Conservation (phyloP, 805 yeast species). For the Candida golubevii region DNA sequence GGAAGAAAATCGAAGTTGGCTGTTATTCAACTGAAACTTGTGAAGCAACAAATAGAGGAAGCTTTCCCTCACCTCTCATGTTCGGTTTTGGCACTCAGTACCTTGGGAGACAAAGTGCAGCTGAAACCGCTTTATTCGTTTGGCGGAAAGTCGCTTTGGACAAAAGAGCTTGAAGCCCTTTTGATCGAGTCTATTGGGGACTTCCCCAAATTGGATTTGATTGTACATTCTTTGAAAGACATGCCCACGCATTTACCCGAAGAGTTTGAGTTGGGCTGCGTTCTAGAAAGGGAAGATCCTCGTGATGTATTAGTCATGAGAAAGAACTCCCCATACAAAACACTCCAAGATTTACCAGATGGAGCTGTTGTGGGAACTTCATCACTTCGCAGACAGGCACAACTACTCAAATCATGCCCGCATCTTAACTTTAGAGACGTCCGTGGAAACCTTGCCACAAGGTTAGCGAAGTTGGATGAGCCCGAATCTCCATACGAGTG, state of each 20-base stretch:
- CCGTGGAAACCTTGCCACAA: constrained; percentile 75
- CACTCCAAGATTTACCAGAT: constrained; percentile 69
- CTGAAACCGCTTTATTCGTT: constrained; percentile 84
- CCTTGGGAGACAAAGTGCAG: constrained; percentile 88
- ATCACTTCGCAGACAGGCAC: constrained; percentile 90
- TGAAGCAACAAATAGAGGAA: constrained; percentile 54
- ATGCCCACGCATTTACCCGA: constrained; percentile 88
- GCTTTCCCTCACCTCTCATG: constrained; percentile 64
- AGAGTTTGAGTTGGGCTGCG: constrained; percentile 84
- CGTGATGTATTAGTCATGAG: constrained; percentile 87
- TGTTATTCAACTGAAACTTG: constrained; percentile 76
- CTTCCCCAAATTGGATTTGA: constrained; percentile 71
- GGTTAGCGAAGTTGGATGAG: constrained; percentile 77
- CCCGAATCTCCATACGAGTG: constrained; percentile 61
- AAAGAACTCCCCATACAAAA: constrained; percentile 54
- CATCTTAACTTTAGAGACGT: constrained; percentile 74
- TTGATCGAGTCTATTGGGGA: constrained; percentile 58
- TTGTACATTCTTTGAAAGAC: constrained; percentile 92
- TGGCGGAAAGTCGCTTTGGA: constrained; percentile 97
- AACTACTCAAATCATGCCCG: constrained; percentile 75
- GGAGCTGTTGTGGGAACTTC: constrained; percentile 93
- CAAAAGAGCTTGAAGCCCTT: constrained; percentile 84
- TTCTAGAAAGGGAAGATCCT: constrained; percentile 85
- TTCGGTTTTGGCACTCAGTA: constrained; percentile 72
- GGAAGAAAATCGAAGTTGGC: constrained; percentile 89